Percentiles rank a stretch among this genome's conserved stretches.
Conservation (phyloP, 2,329 filamentous ascomycete species). For the Microdochium paspali region DNA sequence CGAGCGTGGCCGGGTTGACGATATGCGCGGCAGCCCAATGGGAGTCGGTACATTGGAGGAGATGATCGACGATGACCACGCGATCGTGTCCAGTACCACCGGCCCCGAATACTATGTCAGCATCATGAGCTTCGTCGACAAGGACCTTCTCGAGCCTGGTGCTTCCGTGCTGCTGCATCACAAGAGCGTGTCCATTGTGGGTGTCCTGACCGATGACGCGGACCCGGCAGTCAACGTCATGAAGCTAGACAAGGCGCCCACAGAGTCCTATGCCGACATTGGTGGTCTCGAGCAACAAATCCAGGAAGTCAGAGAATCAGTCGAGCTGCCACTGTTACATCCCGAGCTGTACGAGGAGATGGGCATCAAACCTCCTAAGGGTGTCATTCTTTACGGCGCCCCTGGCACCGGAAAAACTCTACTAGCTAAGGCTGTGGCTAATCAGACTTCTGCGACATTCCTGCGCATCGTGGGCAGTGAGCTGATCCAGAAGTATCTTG, state of each 20-base stretch:
- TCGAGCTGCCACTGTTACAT: conserved; percentile 88
- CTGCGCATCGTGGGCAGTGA: conserved; percentile 94
- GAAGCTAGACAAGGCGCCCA: conserved; percentile 98
- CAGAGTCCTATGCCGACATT: conserved; percentile 97
- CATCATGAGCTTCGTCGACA: conserved; percentile 99
- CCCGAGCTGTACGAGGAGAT: conserved; percentile 99
- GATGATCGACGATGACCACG: conserved; percentile 98
- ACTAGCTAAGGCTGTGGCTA: conserved; percentile 92
- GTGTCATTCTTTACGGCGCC: conserved; percentile 96
- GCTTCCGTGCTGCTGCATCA: conserved; percentile 93
- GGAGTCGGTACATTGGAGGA: conserved; percentile 95
- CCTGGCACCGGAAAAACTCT: conserved; percentile 96
- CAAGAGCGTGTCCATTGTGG: conserved; percentile 96
- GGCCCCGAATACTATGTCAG: conserved; percentile 98
- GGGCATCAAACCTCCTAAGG: conserved; percentile 99
- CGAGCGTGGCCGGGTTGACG: conserved; percentile 88
- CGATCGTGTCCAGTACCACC: conserved; percentile 94
- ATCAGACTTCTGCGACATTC: conserved; percentile 98
- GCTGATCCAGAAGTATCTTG: conserved; percentile 96
- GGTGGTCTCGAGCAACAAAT: conserved; percentile 93
- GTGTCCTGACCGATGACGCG: conserved; percentile 91
- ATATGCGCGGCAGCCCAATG: conserved; percentile 98
- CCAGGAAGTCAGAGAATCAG: conserved; percentile 94
- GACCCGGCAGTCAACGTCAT: conserved; percentile 96
- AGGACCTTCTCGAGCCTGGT: conserved; percentile 92